phyloP scores from a whole-genome alignment of 129 eudicot species.

The sunflower (Helianthus annuus) region DNA sequence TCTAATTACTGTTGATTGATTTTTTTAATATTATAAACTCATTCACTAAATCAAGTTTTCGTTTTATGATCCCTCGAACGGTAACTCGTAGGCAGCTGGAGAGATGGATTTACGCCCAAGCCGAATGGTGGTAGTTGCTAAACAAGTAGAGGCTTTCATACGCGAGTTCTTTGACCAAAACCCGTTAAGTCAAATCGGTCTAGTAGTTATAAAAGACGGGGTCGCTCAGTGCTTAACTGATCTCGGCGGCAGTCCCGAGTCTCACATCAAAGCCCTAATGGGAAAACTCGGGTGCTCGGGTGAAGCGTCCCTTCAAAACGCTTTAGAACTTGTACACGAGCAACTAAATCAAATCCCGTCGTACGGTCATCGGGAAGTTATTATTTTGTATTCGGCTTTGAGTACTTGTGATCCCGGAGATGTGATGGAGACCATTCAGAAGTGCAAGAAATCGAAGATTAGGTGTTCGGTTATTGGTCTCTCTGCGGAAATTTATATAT shows the following conservation, averaged over 20 bases:
- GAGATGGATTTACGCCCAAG: conserved; percentile 93
- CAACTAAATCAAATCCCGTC: conserved; percentile 81
- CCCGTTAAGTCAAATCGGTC: conserved; percentile 89
- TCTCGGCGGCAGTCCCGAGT: conserved; percentile 98
- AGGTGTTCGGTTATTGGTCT: conserved; percentile 97
- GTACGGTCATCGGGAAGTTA: conserved; percentile 93
- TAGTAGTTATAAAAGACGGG: conserved; percentile 81
- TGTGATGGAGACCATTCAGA: conserved; percentile 80
- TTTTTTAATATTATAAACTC: neutral
- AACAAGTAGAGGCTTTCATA: conserved; percentile 89
- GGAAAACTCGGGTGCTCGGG: conserved; percentile 92
- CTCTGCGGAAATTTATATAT: conserved; percentile 89
- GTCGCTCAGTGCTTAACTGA: conserved; percentile 85
- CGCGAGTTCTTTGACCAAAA: conserved; percentile 97
- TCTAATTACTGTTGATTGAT: neutral
- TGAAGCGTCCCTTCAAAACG: conserved; percentile 91
- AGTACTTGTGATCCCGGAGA: conserved; percentile 99
- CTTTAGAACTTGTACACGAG: conserved; percentile 84
- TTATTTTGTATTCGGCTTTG: conserved; percentile 80
- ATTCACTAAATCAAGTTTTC: neutral
- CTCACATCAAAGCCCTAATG: conserved; percentile 87
- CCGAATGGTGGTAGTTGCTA: conserved; percentile 88
- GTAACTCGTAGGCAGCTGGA: conserved; percentile 78
- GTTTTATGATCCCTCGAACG: conserved; percentile 9
- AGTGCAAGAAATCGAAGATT: conserved; percentile 81